Conservation (phyloP, 441 rosid genomes). For the Gossypium trilobum region DNA sequence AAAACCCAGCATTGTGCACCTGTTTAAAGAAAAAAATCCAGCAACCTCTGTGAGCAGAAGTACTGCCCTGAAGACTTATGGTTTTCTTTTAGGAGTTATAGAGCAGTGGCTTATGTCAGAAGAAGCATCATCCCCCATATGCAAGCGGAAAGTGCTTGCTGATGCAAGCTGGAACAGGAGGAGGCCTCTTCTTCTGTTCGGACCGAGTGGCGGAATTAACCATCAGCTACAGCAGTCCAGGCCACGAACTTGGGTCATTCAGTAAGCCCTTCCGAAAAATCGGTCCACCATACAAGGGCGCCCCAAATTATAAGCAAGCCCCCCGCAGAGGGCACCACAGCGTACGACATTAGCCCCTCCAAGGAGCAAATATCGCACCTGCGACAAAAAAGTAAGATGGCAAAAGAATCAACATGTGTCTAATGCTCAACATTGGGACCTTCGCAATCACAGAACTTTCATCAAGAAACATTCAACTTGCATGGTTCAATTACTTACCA, state of each 20-base stretch:
- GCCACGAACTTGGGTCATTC: slow-evolving; percentile 62
- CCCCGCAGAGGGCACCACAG: slow-evolving; percentile 76
- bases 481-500: slow-evolving; percentile 19
- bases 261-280: slow-evolving; percentile 59
- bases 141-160: slow-evolving; percentile 52
- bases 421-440: slow-evolving; percentile 36
- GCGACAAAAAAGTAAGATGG: slow-evolving; percentile 61
- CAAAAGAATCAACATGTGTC: slow-evolving; percentile 42
- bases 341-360: slow-evolving; percentile 99
- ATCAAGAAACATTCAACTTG: slow-evolving; percentile 18
- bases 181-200: slow-evolving; percentile 78
- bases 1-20: slow-evolving; percentile 86
- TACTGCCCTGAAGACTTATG: slow-evolving; percentile 39
- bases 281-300: slow-evolving; percentile 62
- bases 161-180: slow-evolving; percentile 69
- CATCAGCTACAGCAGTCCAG: slow-evolving; percentile 72
- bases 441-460: slow-evolving; percentile 27
- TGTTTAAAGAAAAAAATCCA: slow-evolving; percentile 50
- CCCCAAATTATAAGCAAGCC: slow-evolving; percentile 71
- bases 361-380: slow-evolving; percentile 99
- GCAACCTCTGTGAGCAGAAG: slow-evolving; percentile 43
- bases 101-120: slow-evolving; percentile 58
- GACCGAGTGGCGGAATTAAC: slow-evolving; percentile 72
- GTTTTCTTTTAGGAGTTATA: slow-evolving; percentile 34
- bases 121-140: slow-evolving; percentile 89